Conservation (phyloP, 2,329 filamentous ascomycete species). For the Geosmithia putterillii region DNA sequence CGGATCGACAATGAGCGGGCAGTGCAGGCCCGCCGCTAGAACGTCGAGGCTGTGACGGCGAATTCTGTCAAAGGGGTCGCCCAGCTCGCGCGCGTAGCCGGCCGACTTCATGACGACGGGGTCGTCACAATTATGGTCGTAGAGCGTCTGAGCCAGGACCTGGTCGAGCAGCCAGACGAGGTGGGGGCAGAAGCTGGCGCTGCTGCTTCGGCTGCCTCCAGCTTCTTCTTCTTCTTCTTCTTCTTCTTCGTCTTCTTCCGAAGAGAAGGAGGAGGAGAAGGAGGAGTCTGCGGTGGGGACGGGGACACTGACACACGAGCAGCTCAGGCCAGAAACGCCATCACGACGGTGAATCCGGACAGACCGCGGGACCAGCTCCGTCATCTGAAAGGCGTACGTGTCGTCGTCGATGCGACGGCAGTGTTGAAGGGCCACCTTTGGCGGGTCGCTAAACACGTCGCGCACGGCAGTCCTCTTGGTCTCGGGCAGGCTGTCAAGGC, state of each 20-base stretch:
- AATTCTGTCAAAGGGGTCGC: conserved; percentile 35
- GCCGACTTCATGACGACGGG: conserved; percentile 27
- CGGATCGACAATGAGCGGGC: conserved; percentile 23
- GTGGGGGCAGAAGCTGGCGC: conserved; percentile 31
- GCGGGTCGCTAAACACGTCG: conserved; percentile 32
- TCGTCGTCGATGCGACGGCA: conserved; percentile 30
- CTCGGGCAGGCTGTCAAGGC: conserved; percentile 23
- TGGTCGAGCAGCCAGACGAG: conserved; percentile 43
- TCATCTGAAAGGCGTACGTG: conserved; percentile 43
- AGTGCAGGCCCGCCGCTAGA: conserved; percentile 39
- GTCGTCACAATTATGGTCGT: conserved; percentile 20
- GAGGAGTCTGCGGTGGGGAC: not conserved
- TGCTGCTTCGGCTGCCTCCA: not conserved
- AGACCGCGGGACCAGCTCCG: conserved; percentile 38
- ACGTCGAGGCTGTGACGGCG: conserved; percentile 37
- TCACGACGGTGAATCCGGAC: conserved; percentile 33
- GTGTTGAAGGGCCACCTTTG: conserved; percentile 34
- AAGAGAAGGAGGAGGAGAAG: too few relatives aligned
- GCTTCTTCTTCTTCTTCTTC: too few relatives aligned
- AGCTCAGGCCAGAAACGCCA: conserved; percentile 27
- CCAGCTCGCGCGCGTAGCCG: conserved; percentile 33
- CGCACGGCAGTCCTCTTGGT: conserved; percentile 24
- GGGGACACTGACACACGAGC: conserved; percentile 33
- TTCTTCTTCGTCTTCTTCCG: too few relatives aligned
- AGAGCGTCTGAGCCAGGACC: conserved; percentile 33